A percentile compares a stretch with the other conserved stretches of the same genome.
Conservation (phyloP, 2,329 filamentous ascomycete genomes). For the Ramichloridium luteum region DNA sequence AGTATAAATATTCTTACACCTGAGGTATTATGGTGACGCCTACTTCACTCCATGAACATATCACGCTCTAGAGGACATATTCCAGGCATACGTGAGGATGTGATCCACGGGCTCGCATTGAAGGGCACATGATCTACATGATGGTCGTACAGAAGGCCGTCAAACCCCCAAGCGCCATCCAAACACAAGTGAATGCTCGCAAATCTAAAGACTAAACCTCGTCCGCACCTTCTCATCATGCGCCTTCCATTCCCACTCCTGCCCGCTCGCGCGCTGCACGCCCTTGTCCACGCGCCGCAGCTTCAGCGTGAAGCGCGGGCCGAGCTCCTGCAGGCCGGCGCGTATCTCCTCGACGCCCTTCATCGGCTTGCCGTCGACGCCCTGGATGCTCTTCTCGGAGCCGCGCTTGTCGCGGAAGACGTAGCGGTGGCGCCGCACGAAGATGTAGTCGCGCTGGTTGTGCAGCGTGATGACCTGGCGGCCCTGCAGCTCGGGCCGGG, state of each 20-base stretch:
- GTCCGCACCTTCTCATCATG: constrained; percentile 90
- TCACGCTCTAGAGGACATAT: too few species aligned
- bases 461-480: constrained; percentile 85
- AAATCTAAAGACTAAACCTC: constrained; percentile 73
- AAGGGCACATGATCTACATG: too few species aligned
- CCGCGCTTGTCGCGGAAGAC: constrained; percentile 79
- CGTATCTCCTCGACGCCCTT: constrained; percentile 76
- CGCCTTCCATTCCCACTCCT: constrained; percentile 95
- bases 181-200: too few species aligned
- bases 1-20: too few species aligned
- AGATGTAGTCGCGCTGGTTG: constrained; percentile 94
- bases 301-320: constrained; percentile 75
- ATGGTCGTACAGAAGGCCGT: too few species aligned
- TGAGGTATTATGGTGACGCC: too few species aligned
- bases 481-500: constrained; percentile 69
- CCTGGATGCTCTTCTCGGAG: constrained; percentile 77
- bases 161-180: too few species aligned
- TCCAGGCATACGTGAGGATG: too few species aligned
- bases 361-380: constrained; percentile 68
- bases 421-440: constrained; percentile 80
- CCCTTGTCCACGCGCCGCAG: constrained; percentile 83
- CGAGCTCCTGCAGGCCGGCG: constrained; percentile 80
- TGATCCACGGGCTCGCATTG: too few species aligned
- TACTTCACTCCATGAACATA: too few species aligned
- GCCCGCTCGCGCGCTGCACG: constrained; percentile 61